Conservation (phyloP, 2,329 filamentous ascomycete species). For the Diaporthe sp. region DNA sequence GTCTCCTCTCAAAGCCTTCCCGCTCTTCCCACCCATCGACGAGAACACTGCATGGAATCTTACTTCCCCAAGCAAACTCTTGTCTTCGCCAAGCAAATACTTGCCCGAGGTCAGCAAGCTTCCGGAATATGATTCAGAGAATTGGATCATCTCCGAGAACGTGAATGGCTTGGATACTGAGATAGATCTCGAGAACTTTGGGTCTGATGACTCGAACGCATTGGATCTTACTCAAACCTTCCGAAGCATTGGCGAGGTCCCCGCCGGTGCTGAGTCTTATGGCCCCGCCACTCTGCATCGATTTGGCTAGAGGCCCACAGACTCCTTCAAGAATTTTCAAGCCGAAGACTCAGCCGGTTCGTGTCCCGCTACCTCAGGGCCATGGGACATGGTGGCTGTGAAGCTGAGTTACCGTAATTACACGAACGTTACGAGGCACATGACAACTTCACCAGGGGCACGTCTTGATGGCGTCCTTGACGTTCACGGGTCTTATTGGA, state of each 20-base stretch:
- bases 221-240: conserved; percentile 39
- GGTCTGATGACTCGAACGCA: conserved; percentile 32
- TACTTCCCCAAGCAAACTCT: conserved; percentile 70
- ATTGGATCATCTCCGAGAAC: conserved; percentile 31
- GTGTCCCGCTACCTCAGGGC: not conserved
- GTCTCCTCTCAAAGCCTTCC: conserved; percentile 37
- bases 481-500: not conserved
- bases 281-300: conserved; percentile 37
- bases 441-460: not conserved
- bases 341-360: not conserved
- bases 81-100: conserved; percentile 67
- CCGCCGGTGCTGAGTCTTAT: conserved; percentile 33
- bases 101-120: conserved; percentile 49
- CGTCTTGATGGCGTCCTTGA: not conserved
- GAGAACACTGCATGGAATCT: conserved; percentile 50
- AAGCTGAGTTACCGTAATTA: not conserved
- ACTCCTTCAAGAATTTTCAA: not conserved
- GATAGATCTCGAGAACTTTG: conserved; percentile 34
- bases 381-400: not conserved
- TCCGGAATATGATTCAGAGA: conserved; percentile 39
- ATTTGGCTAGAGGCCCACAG: conserved; percentile 34
- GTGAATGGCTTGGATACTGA: conserved; percentile 20
- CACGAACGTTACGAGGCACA: conserved; percentile 30
- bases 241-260: conserved; percentile 38
- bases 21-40: conserved; percentile 52